These are phyloP conservation scores for Eucalyptus regnans DNA, from an alignment of 345 rosid genomes.

Conservation along the genomic window DNA sequence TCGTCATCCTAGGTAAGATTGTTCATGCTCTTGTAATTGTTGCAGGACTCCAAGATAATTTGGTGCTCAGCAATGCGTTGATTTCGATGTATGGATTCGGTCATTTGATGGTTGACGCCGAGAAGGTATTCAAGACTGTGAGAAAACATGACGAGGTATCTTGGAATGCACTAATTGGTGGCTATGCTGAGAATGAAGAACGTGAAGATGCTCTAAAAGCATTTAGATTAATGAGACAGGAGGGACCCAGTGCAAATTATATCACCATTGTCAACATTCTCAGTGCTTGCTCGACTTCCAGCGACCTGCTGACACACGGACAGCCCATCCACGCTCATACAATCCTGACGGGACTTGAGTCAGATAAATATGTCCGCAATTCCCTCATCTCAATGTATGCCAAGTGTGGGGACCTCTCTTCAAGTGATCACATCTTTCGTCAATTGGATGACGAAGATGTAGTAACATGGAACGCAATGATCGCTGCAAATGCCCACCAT, in stretches of 20 bases:
- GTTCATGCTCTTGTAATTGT: slow-evolving; percentile 58
- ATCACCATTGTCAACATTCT: slow-evolving; percentile 59
- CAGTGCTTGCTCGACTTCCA: slow-evolving; percentile 46
- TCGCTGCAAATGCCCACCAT: slow-evolving; percentile 64
- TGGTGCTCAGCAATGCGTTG: slow-evolving; percentile 62
- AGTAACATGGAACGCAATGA: slow-evolving; percentile 68
- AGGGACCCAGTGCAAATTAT: slow-evolving; percentile 33
- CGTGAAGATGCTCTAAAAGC: slow-evolving; percentile 25
- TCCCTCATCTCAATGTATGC: slow-evolving; percentile 82
- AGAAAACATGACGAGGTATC: slow-evolving; percentile 40
- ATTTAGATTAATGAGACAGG: slow-evolving; percentile 51
- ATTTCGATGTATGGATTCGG: slow-evolving; percentile 64
- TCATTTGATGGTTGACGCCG: slow-evolving; percentile 41
- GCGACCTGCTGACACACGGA: slow-evolving; percentile 34
- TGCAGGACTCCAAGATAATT: slow-evolving; percentile 32
- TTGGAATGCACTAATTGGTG: slow-evolving; percentile 88
- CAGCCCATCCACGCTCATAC: slow-evolving; percentile 50
- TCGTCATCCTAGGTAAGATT: slow-evolving; percentile 32
- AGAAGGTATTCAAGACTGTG: slow-evolving; percentile 34
- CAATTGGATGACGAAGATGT: slow-evolving; percentile 24
- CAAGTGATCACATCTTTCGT: slow-evolving; percentile 39
- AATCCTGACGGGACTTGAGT: slow-evolving; percentile 49
- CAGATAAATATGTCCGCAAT: slow-evolving; percentile 41
- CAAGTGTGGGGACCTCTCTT: slow-evolving; percentile 60
- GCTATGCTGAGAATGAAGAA: slow-evolving; percentile 51